Conservation (phyloP, 768 basidiomycete species). For the Xerocomellus dryophilus region DNA sequence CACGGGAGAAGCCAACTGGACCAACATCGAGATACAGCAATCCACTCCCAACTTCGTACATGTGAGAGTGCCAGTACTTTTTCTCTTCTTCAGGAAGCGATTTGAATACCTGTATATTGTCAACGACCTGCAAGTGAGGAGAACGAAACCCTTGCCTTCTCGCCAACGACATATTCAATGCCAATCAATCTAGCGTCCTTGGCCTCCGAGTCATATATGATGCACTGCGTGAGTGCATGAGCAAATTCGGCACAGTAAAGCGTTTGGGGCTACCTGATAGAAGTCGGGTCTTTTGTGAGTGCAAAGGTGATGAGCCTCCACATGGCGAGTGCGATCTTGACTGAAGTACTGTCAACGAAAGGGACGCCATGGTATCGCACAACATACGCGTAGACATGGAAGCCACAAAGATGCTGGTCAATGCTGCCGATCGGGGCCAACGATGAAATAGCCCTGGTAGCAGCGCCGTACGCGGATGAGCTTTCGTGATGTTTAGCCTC, state of each 20-base stretch:
- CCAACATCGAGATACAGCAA: constrained; percentile 32
- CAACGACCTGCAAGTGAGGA: too few relatives aligned
- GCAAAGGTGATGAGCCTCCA: constrained; percentile 47
- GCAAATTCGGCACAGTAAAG: constrained; percentile 16
- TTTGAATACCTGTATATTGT: too few relatives aligned
- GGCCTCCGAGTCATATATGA: constrained; percentile 42
- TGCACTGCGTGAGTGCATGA: constrained; percentile 37
- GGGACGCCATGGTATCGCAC: too few relatives aligned
- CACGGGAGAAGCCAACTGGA: neutral
- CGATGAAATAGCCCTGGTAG: too few relatives aligned
- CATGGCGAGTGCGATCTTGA: constrained; percentile 32
- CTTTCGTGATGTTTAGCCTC: constrained; percentile 24
- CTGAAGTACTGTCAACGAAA: constrained; percentile 12
- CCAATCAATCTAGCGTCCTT: too few relatives aligned
- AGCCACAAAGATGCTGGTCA: too few relatives aligned
- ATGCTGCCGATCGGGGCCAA: too few relatives aligned
- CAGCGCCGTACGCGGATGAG: too few relatives aligned
- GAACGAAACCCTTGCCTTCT: too few relatives aligned
- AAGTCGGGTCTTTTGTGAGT: constrained; percentile 37
- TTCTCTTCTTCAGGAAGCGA: constrained; percentile 34
- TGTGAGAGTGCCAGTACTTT: constrained; percentile 38
- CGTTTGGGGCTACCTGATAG: constrained; percentile 33
- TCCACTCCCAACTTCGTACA: constrained; percentile 11
- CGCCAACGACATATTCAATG: too few relatives aligned
- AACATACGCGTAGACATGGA: constrained; percentile 35